Conservation (phyloP, 2,329 filamentous ascomycete genomes). For the Zarea fungicola region DNA sequence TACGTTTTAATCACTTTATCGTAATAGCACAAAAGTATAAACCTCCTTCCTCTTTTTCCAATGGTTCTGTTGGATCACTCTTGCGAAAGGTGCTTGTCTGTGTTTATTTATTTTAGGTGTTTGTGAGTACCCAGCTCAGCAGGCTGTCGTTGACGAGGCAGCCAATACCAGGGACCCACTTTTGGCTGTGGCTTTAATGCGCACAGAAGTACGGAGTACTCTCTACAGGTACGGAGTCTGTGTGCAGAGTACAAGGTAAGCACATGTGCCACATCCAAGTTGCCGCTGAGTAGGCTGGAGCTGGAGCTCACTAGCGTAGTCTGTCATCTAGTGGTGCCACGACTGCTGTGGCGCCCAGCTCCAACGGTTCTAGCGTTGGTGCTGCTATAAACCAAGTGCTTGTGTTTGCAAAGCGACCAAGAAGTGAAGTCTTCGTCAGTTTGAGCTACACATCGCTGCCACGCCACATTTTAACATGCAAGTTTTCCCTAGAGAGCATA, state of each 20-base stretch:
- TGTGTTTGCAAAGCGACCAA: too few relatives aligned
- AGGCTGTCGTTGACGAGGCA: conserved; percentile 12
- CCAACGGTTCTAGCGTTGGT: neutral
- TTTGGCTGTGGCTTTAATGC: conserved; percentile 4
- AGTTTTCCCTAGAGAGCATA: too few relatives aligned
- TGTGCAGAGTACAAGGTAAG: too few relatives aligned
- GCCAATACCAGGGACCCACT: neutral
- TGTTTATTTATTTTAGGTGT: conserved; percentile 1
- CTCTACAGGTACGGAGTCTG: neutral
- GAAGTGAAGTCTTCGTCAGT: neutral
- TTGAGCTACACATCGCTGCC: neutral
- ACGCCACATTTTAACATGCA: too few relatives aligned
- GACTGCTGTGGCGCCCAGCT: conserved; percentile 2
- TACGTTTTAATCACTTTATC: too few relatives aligned
- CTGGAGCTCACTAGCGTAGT: too few relatives aligned
- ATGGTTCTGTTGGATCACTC: too few relatives aligned
- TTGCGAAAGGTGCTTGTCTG: neutral
- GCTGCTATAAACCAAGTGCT: conserved; percentile 11
- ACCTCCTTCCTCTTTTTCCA: too few relatives aligned
- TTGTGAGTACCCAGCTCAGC: neutral
- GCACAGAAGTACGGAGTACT: neutral
- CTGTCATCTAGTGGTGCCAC: conserved; percentile 10
- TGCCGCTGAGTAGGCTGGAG: neutral
- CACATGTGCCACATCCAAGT: too few relatives aligned
- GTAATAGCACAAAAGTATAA: too few relatives aligned